Base-by-base conservation (phyloP, 768 basidiomycete species). In the Trametes sanguinea region DNA sequence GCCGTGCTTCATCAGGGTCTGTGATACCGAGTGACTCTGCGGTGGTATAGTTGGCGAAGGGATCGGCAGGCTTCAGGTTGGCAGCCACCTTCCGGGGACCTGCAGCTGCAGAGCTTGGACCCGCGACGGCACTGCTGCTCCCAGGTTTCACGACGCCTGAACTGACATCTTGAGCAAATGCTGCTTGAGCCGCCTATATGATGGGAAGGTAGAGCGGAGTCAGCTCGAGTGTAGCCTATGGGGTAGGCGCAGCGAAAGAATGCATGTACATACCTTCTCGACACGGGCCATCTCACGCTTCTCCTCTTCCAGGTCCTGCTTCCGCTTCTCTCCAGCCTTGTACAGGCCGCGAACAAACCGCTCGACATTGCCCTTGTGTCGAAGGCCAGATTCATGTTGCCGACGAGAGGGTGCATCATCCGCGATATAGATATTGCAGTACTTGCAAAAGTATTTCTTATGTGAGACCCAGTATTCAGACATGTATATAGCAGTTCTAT, bases 361-460 rank as follows among this genome's bases (percentile, higher is more conserved):
- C 69, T 99, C 96, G 61, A 90, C 85, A 73, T 92, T 97, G 47
- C 96, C 97, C 71, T 95, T 90, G 78, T 99, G 97, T 35, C 92
- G 85, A 47, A 98, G 77, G 44, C 97, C 97, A 65, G 85, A 91
- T 75, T 98, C 97, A 71, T 99, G 97, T 56, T 93, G 93, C 65
- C 85, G 81, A 54, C 92, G 83, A 1, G 96, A 98, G 62, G 97
- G 90, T 9, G 81, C 93, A 80, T 99, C 96, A 77, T 99, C 97
- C 54, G 94, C 85, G 63, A 99, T 98, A 78, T 89, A 98, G 65
- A 94, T 94, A 53, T 94, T 91, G 79, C 97, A 98, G 80, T 98
- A 98, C 73, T 95, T 94, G 87, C 95, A 97, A 72, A 85, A 90
- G 76, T 95, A 96, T 68, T 87, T 89, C 76, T 95, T 94, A 73